Evolutionary conservation across 2,329 filamentous ascomycete species (phyloP), one percentile per base, ranked within the genome.

Genomic region (Penicillium sp.): DNA sequence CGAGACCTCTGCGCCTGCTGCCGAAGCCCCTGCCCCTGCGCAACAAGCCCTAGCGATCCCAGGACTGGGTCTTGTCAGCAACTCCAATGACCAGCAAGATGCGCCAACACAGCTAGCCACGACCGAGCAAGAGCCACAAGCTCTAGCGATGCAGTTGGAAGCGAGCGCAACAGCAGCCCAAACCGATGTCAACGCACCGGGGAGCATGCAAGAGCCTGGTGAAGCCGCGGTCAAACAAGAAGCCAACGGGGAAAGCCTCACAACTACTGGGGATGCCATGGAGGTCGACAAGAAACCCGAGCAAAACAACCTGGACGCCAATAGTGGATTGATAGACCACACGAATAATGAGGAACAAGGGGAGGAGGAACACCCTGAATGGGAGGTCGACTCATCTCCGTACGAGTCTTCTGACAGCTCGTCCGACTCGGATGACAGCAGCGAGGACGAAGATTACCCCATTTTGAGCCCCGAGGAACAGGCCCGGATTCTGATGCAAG

Each of bases 401-500:
- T 88, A 88, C 65, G 84, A 86, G 64, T 89, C 87, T 5, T 75
- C 73, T 20, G 76, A 75, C 43, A 81, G 84, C 59, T 81, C 82
- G 20, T 83, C 86, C 55, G 83, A 81, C n/a, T 83, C 81, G 2
- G 81, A 83, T 46, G 85, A 85, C 46, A 69, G 67, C 36, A 64
- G 66, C 33, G 66, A 68, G 29, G 77, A 79, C 29, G 80, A 79
- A 53, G 83, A 83, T 24, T 91, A 91, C 62, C 83, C 89, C 46
- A 80, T 92, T 34, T 78, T 97, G 1, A 87, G 87, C 47, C 84
- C 91, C 2, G 90, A 92, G 64, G 91, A 96, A 68, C 88, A 90
- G 51, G 91, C 90, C 1, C 86, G 87, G 27, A 85, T 96, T 42
- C 78, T 97, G 18, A 95, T 97, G 90, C 83, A 87, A 56, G 88